A percentile compares a stretch with the other conserved stretches of the same genome.
These are phyloP conservation scores for Podila epicladia DNA, from an alignment of 192 early-diverging fungal genomes.

Conservation along the genomic window DNA sequence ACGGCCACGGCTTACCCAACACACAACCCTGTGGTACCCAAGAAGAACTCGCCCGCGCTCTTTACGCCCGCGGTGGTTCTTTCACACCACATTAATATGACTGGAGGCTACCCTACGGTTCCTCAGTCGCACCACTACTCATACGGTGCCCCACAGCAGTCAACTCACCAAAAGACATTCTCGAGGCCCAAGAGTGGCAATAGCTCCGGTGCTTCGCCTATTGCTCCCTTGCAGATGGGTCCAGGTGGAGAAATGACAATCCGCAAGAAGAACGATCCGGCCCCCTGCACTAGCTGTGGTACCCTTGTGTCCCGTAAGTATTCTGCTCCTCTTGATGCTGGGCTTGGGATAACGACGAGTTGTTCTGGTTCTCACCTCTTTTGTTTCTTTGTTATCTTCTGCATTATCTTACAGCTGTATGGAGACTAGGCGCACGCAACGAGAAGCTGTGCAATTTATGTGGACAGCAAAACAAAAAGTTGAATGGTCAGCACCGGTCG, in stretches of 20 bases:
- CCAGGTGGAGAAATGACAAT: constrained; percentile 42
- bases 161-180: constrained; percentile 34
- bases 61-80: constrained; percentile 31
- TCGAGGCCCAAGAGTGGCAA: constrained; percentile 13
- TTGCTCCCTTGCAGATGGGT: constrained; percentile 16
- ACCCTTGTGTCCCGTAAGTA: constrained; percentile 44
- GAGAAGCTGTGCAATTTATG: constrained; percentile 48
- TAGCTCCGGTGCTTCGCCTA: background rate
- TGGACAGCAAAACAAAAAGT: constrained; percentile 48
- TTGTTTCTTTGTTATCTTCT: background rate
- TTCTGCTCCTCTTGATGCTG: background rate
- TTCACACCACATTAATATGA: constrained; percentile 48
- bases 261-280: constrained; percentile 43
- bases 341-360: background rate
- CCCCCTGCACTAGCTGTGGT: constrained; percentile 40
- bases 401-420: constrained; percentile 22
- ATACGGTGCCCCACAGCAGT: constrained; percentile 30
- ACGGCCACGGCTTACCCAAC: constrained; percentile 32
- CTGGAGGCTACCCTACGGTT: constrained; percentile 36
- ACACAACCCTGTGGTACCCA: constrained; percentile 20
- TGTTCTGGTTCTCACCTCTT: background rate
- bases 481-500: constrained; percentile 37
- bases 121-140: constrained; percentile 22
- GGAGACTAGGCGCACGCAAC: constrained; percentile 37
- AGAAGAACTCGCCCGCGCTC: constrained; percentile 6